Base-by-base conservation (phyloP, 192 early-diverging fungal genomes). In the Pilaira anomala region DNA sequence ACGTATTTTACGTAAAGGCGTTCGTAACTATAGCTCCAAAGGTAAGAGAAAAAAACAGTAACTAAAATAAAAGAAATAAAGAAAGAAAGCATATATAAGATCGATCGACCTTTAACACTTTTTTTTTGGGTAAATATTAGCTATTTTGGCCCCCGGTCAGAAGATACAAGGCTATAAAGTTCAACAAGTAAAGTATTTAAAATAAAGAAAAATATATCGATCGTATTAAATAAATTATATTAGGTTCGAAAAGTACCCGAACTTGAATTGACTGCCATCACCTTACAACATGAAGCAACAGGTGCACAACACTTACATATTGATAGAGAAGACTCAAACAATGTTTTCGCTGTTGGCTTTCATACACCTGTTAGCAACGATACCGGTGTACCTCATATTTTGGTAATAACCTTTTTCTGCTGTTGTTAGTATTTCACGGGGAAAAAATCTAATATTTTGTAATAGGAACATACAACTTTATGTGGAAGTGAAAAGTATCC, bases 311-410 rank as follows among this genome's bases (percentile, higher is more conserved):
- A 93, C 75, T 76, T 96, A 41, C 95, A 98, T 68, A 85, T 98
- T 33, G 73, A 82, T 21, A 83, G 93, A 50, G 84, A 95, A 60
- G 93, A 95, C 68, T 51, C 81, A 9, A 96, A 98, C 76, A 98
- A 96, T 71, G 95, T 96, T 8, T 98, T 98, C 72, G 91, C 89
- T 61, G 87, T 98, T 45, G 92, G 88, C 4, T 98, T 98, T 69
- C 83, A 85, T 21, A 98, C 95, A 1, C 87, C 93, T 48, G 85
- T 87, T 5, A 76, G 60, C 7, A 88, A 94, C 70, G 89, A 83
- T 64, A 88, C 92, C 18, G 95, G 95, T 3, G 88, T 96, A 7
- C 85, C 93, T 50, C 95, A 98, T 68, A 96, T 98, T 69, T 82
- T 98, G 53, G 81, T 76, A 73, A 60, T 3, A 25, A 33, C 25